Evolutionary conservation across 495 filamentous ascomycete species (phyloP).

Genomic region (Poronia punctata): DNA sequence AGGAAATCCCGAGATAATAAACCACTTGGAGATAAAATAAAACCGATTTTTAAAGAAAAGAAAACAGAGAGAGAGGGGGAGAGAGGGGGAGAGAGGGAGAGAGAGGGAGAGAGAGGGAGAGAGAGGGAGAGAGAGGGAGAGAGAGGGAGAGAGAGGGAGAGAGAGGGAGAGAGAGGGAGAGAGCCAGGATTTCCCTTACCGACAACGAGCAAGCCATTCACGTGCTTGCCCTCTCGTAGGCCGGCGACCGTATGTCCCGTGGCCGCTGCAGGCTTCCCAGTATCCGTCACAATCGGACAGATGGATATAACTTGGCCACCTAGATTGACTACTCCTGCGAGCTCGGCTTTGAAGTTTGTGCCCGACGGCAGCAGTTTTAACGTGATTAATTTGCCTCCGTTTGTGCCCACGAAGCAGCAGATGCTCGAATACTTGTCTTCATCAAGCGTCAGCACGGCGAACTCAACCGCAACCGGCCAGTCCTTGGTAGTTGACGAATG

Average conservation of each 20-base stretch:
- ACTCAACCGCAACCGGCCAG: slow-evolving; percentile 74
- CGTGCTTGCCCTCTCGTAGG: slow-evolving; percentile 60
- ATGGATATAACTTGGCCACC: slow-evolving; percentile 70
- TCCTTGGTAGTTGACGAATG: slow-evolving; percentile 48
- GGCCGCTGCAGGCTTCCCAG: slow-evolving; percentile 66
- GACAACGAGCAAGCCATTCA: slow-evolving; percentile 61
- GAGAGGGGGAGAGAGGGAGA: too few relatives aligned
- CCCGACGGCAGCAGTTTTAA: slow-evolving; percentile 79
- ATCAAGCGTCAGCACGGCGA: slow-evolving; percentile 88
- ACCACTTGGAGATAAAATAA: background rate
- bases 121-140: too few relatives aligned
- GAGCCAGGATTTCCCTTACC: slow-evolving; percentile 29
- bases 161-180: too few relatives aligned
- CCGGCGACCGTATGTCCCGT: slow-evolving; percentile 63
- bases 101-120: too few relatives aligned
- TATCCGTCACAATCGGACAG: slow-evolving; percentile 68
- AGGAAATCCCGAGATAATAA: background rate
- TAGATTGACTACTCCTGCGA: slow-evolving; percentile 57
- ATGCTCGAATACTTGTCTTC: slow-evolving; percentile 93
- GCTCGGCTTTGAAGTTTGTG: slow-evolving; percentile 65
- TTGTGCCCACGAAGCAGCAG: slow-evolving; percentile 84
- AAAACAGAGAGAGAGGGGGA: too few relatives aligned
- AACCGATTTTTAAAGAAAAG: too few relatives aligned
- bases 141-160: too few relatives aligned
- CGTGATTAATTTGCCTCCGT: slow-evolving; percentile 70